Evolutionary conservation across 768 basidiomycete genomes (phyloP).

Genomic region (Boletus sp.): DNA sequence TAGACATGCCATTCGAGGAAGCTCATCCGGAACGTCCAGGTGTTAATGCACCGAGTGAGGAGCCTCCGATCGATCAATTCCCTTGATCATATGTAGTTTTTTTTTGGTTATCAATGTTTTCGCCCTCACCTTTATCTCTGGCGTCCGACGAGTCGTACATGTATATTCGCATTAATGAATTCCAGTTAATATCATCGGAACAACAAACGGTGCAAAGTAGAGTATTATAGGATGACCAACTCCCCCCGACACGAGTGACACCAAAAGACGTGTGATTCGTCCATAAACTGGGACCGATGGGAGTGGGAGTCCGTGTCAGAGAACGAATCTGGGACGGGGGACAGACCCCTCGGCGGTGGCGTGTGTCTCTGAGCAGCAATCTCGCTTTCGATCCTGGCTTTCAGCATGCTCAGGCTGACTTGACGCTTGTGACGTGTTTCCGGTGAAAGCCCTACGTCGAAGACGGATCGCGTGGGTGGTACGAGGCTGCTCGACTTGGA

Average conservation of each 20-base stretch:
- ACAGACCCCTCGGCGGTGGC: conserved; percentile 55
- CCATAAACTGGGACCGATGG: conserved; percentile 71
- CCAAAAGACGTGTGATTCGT: conserved; percentile 90
- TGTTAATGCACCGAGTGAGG: conserved; percentile 40
- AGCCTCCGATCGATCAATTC: conserved; percentile 27
- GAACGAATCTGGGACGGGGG: conserved; percentile 43
- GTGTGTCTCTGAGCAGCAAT: conserved; percentile 44
- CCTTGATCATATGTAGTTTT: conserved; percentile 4
- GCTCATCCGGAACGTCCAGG: conserved; percentile 37
- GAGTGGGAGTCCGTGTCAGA: conserved; percentile 19
- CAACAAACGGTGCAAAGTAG: neutral
- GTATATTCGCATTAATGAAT: conserved; percentile 22
- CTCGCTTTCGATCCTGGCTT: conserved; percentile 87
- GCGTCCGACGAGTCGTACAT: conserved; percentile 8
- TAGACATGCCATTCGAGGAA: neutral
- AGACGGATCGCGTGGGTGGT: conserved; percentile 51
- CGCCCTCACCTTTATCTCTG: neutral
- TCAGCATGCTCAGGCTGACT: conserved; percentile 85
- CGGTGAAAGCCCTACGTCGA: conserved; percentile 68
- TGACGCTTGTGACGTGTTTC: conserved; percentile 81
- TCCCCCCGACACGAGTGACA: conserved; percentile 82
- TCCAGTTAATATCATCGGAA: conserved; percentile 13
- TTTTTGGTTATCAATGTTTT: conserved; percentile 4
- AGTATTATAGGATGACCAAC: conserved; percentile 61
- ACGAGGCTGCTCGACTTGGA: conserved; percentile 32